phyloP scores from a whole-genome alignment of 1,139 yeast species.

The Geotrichum restrictum region DNA sequence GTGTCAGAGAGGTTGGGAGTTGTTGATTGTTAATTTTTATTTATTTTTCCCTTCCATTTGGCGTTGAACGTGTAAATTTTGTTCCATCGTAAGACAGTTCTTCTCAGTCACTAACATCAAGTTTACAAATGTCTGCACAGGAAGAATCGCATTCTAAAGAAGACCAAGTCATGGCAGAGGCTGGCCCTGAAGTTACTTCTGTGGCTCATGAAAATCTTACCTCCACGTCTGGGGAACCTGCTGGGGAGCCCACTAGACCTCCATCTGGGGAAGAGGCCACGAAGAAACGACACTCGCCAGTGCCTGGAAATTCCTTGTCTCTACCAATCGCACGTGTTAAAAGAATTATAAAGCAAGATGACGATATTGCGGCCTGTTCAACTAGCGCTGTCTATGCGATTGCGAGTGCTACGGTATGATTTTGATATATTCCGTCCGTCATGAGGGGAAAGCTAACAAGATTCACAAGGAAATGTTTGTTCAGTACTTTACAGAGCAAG shows the following conservation, averaged over 20 bases:
- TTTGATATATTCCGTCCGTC: background rate
- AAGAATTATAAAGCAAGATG: slow-evolving; percentile 78
- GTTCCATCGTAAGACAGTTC: background rate
- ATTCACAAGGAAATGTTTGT: slow-evolving; percentile 61
- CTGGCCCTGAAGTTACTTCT: background rate
- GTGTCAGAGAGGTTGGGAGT: background rate
- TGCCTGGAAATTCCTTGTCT: slow-evolving; percentile 18
- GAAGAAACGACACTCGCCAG: background rate
- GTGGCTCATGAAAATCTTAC: background rate
- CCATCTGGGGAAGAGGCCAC: too few species aligned
- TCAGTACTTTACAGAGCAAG: slow-evolving; percentile 76
- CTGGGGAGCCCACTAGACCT: background rate
- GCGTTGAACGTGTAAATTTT: background rate
- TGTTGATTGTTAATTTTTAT: background rate
- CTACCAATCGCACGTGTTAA: slow-evolving; percentile 80
- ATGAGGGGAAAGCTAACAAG: background rate
- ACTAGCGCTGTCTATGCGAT: slow-evolving; percentile 77
- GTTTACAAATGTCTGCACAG: background rate
- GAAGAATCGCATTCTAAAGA: background rate
- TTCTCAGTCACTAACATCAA: background rate
- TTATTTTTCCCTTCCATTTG: background rate
- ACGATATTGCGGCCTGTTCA: slow-evolving; percentile 72
- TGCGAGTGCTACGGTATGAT: slow-evolving; percentile 62
- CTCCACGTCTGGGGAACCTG: background rate
- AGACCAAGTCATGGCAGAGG: background rate